Evolutionary conservation across 2,329 filamentous ascomycete species (phyloP).

Genomic region (Fusarium domesticum): DNA sequence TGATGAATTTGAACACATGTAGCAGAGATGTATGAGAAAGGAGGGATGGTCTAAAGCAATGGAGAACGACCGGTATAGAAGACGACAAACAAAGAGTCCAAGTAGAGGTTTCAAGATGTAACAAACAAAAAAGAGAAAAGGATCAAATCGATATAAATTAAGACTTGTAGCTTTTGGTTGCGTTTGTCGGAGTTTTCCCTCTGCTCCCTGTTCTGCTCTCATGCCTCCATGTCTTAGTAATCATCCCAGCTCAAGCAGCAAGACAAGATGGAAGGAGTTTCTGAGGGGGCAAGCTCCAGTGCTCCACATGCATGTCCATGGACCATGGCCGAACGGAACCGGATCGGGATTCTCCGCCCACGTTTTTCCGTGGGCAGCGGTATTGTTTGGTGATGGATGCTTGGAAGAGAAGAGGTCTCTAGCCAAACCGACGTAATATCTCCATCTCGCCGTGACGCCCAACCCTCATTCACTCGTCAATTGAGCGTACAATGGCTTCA

Average conservation of each 20-base stretch:
- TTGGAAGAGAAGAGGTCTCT: neutral
- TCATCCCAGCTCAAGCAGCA: constrained; percentile 2
- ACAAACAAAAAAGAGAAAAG: neutral
- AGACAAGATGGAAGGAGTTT: neutral
- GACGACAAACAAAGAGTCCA: no score
- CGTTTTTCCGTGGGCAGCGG: constrained; percentile 30
- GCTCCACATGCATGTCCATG: constrained; percentile 9
- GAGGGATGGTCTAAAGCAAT: no score
- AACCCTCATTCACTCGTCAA: constrained; percentile 36
- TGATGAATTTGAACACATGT: constrained; percentile 6
- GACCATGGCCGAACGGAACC: constrained; percentile 21
- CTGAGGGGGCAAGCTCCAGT: neutral
- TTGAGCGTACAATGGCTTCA: constrained; percentile 56
- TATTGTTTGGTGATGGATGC: constrained; percentile 7
- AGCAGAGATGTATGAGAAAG: neutral
- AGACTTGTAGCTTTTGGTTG: neutral
- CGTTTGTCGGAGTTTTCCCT: neutral
- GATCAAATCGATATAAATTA: neutral
- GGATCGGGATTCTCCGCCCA: constrained; percentile 28
- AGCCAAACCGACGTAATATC: constrained; percentile 18
- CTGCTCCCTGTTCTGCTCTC: no score
- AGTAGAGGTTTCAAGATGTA: neutral
- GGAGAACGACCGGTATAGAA: no score
- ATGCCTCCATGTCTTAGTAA: constrained; percentile 14
- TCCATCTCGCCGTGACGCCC: constrained; percentile 28